phyloP scores from a whole-genome alignment of 805 yeast species.

The Candida mattraensis region DNA sequence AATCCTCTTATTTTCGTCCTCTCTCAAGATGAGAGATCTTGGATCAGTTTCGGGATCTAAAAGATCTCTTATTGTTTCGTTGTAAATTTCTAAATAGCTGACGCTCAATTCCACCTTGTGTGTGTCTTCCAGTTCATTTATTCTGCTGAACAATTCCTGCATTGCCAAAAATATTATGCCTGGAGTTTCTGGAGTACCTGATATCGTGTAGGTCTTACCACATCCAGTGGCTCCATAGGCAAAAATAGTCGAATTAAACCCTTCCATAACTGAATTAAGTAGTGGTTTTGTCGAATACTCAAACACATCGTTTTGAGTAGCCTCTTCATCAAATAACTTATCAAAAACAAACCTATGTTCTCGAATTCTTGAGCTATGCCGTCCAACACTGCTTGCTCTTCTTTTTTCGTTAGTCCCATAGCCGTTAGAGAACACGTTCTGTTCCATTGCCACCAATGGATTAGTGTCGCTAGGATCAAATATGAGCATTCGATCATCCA shows the following conservation, averaged over 20 bases:
- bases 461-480: slow-evolving; percentile 81
- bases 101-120: slow-evolving; percentile 60
- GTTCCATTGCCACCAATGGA: slow-evolving; percentile 54
- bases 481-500: slow-evolving; percentile 80
- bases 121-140: slow-evolving; percentile 55
- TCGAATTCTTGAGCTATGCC: slow-evolving; percentile 47
- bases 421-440: slow-evolving; percentile 23
- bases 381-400: slow-evolving; percentile 22
- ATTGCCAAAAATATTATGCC: slow-evolving; percentile 80
- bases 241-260: slow-evolving; percentile 87
- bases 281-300: slow-evolving; percentile 66
- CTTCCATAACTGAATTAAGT: slow-evolving; percentile 74
- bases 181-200: slow-evolving; percentile 70
- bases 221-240: slow-evolving; percentile 98
- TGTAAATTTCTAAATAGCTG: slow-evolving; percentile 84
- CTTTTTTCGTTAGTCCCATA: slow-evolving; percentile 9
- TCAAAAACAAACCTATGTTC: slow-evolving; percentile 87
- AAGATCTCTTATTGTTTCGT: slow-evolving; percentile 83
- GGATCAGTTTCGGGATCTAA: slow-evolving; percentile 51
- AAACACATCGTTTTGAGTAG: slow-evolving; percentile 70
- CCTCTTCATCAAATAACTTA: slow-evolving; percentile 63
- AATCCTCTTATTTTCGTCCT: slow-evolving; percentile 64
- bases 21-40: slow-evolving; percentile 55
- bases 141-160: slow-evolving; percentile 66
- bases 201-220: slow-evolving; percentile 92